Evolutionary conservation across 495 filamentous ascomycete genomes (phyloP), one percentile per base, ranked within the genome.

Genomic region (Daldinia vernicosa): DNA sequence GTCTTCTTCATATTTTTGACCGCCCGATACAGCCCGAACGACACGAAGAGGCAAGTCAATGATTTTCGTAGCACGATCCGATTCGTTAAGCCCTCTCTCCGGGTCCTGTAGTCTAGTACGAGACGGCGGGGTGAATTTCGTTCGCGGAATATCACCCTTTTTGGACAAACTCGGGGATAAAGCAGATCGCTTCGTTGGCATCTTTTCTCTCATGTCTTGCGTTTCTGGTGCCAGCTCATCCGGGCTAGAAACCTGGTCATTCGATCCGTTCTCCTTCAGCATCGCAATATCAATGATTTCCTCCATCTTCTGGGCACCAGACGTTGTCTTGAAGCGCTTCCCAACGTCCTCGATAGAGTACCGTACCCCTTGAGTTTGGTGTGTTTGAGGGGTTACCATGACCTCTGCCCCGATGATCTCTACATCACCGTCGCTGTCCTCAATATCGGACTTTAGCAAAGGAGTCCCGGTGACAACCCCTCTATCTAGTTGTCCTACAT

Each of bases 81-180:
- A 28, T 5, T 59, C 39, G 15, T 22, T 39, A 19, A 22, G 26
- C 22, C 6, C 28, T 11, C 24, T 35, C 33, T 19, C 52, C 14
- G 19, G 6, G 15, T 9, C 22, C 14, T 68, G 54, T 19, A 58
- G 47, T 53, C 19, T 53, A 45, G 50, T 4, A 59, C 43, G 53
- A 50, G 59, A 50, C 33, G 59, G 37, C 6, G 26, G 27, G 14
- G 52, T 30, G 47, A 77, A 74, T 11, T 53, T 67, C 6, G 73
- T 74, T 22, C 35, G 33, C 39, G 2, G 8, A 28, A 76, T 77
- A 59, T 75, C 43, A 17, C 67, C 70, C 50, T 53, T 77, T 32
- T 59, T 70, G 12, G 74, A 77, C 32, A 76, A 53, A 45, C 71
- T 77, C 27, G 66, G 50, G 12, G 72, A 73, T 17, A 30, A 28